Base-by-base conservation (phyloP, 2,329 filamentous ascomycete species). In the Colletotrichum tofieldiae region DNA sequence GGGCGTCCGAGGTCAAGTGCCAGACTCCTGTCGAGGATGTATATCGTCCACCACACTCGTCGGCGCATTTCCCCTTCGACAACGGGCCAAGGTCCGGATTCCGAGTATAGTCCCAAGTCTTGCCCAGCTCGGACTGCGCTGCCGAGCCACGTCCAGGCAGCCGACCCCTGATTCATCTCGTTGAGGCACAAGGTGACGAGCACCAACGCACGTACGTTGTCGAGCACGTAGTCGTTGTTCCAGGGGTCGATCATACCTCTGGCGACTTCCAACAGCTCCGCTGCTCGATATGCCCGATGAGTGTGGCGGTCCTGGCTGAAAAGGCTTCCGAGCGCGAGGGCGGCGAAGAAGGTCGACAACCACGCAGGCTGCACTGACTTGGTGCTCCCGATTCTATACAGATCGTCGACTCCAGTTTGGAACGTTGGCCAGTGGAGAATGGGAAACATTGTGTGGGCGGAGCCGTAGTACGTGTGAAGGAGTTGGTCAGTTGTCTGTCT, bases 31-130 rank as follows among this genome's bases (percentile, higher is more conserved):
- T 99, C 96, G 84, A 95, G 91, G 55, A 94, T 90, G 82, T 98
- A 98, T 68, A 98, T 90, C 18, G 94, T 91, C 95, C 96, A 99
- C 96, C 96, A 99, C 2, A 96, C 90, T 67, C 95, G 89, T 73
- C 93, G 91, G 66, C 95, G 91, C 90, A 96, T 95, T 81, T 98
- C 96, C 14, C 90, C 90, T 77, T 98, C 95, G 18, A 97, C 85
- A 1, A 91, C 87, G 2, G 93, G 88, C 87, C 92, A 94, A 0
- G 91, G 88, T 0, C 92, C 92, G 1, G 90, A 89, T 77, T 97
- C 94, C 8, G 89, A 85, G 77, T 98, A 92, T 12, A 98, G 85
- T 0, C 94, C 94, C 56, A 98, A 86, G 75, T 96, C 93, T 79
- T 98, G 96, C 0, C 93, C 93, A 64, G 93, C 91, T 61, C 93